phyloP scores from a whole-genome alignment of 2,329 filamentous ascomycete genomes.

The Harringtonia aguacate region DNA sequence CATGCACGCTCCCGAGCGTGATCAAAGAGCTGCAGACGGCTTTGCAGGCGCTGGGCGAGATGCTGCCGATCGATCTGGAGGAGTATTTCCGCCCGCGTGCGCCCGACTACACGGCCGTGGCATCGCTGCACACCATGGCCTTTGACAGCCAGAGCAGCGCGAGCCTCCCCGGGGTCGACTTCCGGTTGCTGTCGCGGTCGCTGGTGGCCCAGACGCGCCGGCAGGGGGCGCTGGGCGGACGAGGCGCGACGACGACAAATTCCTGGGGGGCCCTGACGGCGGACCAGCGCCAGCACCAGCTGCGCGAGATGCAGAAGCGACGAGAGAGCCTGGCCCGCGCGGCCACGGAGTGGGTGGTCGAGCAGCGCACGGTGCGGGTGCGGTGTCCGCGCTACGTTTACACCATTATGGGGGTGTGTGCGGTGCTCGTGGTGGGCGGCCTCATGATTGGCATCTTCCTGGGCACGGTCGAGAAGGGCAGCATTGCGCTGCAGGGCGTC shows the following conservation, averaged over 20 bases:
- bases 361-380: slow-evolving; percentile 4
- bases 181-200: slow-evolving; percentile 3
- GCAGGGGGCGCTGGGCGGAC: neutral
- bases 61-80: slow-evolving; percentile 4
- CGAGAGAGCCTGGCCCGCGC: neutral
- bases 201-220: slow-evolving; percentile 4
- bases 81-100: slow-evolving; percentile 1
- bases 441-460: slow-evolving; percentile 17
- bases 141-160: slow-evolving; percentile 3
- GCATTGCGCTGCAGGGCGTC: slow-evolving; percentile 14
- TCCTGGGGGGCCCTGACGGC: neutral
- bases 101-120: slow-evolving; percentile 3
- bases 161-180: slow-evolving; percentile 1
- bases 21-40: slow-evolving; percentile 4
- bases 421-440: slow-evolving; percentile 14
- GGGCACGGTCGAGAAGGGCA: slow-evolving; percentile 8
- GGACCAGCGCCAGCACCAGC: slow-evolving; percentile 1
- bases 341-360: slow-evolving; percentile 4
- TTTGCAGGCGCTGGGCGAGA: slow-evolving; percentile 2
- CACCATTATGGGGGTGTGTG: slow-evolving; percentile 2
- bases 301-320: slow-evolving; percentile 1
- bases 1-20: slow-evolving; percentile 1
- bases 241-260: neutral
- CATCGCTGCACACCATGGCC: slow-evolving; percentile 1
- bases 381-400: slow-evolving; percentile 5